phyloP scores from a whole-genome alignment of 148 eudicot genomes.

The Nepenthes gracilis region DNA sequence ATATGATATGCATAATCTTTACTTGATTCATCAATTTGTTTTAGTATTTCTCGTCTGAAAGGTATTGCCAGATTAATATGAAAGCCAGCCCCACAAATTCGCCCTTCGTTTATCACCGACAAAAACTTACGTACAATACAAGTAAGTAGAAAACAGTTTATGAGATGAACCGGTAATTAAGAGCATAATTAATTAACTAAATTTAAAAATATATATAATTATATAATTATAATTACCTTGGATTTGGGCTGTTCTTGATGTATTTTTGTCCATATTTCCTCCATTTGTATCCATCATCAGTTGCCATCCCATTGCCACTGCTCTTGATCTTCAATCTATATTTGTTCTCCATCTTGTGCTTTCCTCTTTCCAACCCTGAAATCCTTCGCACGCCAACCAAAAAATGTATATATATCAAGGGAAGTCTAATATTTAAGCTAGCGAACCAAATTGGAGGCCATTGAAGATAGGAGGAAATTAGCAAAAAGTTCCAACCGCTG shows the following conservation, averaged over 20 bases:
- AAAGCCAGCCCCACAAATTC: too few species aligned
- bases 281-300: slow-evolving; percentile 88
- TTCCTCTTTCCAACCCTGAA: slow-evolving; percentile 29
- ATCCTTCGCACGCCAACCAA: slow-evolving; percentile 15
- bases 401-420: background rate
- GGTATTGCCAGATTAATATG: too few species aligned
- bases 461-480: background rate
- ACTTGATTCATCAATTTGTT: too few species aligned
- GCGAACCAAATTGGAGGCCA: background rate
- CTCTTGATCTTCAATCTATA: slow-evolving; percentile 56
- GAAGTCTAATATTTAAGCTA: too few species aligned
- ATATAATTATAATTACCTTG: slow-evolving; percentile 27
- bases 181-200: background rate
- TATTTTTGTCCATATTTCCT: slow-evolving; percentile 80
- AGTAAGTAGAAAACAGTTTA: background rate
- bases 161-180: background rate
- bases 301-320: slow-evolving; percentile 26
- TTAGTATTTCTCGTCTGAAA: too few species aligned
- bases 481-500: too few species aligned
- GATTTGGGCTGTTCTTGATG: slow-evolving; percentile 71
- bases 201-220: background rate
- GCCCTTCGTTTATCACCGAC: too few species aligned
- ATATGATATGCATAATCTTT: too few species aligned
- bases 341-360: slow-evolving; percentile 39
- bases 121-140: too few species aligned